These are phyloP conservation scores for Salix udensis DNA, from an alignment of 345 rosid species.

Conservation along the genomic window DNA sequence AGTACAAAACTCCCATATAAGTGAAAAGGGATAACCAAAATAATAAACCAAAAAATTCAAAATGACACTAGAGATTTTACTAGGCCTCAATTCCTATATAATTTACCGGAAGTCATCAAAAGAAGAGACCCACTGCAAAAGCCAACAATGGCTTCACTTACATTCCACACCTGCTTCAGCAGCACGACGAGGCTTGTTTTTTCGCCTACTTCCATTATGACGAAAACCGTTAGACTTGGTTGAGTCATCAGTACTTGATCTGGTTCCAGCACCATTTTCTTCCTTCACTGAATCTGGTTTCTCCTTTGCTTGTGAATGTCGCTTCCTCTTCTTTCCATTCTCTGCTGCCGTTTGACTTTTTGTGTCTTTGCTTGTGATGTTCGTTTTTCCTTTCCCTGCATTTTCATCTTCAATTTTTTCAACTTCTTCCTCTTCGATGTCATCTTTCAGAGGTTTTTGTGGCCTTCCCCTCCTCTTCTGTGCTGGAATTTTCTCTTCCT, in stretches of 20 bases:
- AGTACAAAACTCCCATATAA: slow-evolving; percentile 30
- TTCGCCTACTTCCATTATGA: slow-evolving; percentile 64
- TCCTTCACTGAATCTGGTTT: slow-evolving; percentile 45
- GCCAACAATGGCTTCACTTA: slow-evolving; percentile 33
- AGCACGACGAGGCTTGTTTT: slow-evolving; percentile 68
- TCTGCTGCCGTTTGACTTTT: slow-evolving; percentile 40
- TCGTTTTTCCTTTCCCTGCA: slow-evolving; percentile 41
- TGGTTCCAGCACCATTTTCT: slow-evolving; percentile 46
- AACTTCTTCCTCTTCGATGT: slow-evolving; percentile 49
- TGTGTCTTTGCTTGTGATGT: slow-evolving; percentile 31
- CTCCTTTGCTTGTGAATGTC: slow-evolving; percentile 43
- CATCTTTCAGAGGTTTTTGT: slow-evolving; percentile 56
- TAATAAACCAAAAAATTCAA: slow-evolving; percentile 21
- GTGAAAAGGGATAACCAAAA: slow-evolving; percentile 23
- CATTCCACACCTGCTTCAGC: slow-evolving; percentile 69
- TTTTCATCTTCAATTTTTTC: slow-evolving; percentile 50
- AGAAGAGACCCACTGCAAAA: slow-evolving; percentile 17
- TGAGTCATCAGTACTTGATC: slow-evolving; percentile 47
- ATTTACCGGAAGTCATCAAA: slow-evolving; percentile 18
- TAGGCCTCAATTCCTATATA: slow-evolving; percentile 34
- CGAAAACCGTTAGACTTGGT: slow-evolving; percentile 58
- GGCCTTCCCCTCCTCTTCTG: slow-evolving; percentile 78
- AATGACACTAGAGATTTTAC: slow-evolving; percentile 18
- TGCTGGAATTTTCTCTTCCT: slow-evolving; percentile 64
- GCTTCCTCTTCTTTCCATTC: slow-evolving; percentile 64